These are phyloP conservation scores for Colletotrichum siamense DNA, from an alignment of 2,329 filamentous ascomycete species.

Conservation along the genomic window DNA sequence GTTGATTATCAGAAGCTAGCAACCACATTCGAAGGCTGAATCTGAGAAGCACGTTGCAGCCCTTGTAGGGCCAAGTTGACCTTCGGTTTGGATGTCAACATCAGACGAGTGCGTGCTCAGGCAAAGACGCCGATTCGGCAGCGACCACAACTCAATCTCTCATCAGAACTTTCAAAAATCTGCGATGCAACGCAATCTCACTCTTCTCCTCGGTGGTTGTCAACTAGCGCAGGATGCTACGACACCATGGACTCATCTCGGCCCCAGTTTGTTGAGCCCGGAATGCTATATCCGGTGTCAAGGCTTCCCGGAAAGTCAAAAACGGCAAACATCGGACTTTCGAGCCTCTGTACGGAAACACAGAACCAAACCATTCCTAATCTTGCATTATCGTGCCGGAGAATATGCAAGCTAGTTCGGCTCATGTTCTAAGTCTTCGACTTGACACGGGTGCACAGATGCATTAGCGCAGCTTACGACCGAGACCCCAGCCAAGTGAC, in stretches of 20 bases:
- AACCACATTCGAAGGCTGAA: fast-evolving
- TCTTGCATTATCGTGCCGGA: not conserved
- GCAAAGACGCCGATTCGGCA: not conserved
- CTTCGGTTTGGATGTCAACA: not conserved
- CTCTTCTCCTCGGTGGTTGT: not conserved
- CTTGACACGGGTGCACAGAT: not conserved
- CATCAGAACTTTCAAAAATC: not conserved
- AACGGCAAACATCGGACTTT: not conserved
- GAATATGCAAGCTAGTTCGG: not conserved
- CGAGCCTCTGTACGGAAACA: not conserved
- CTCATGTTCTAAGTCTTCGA: not conserved
- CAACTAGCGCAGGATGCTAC: not conserved
- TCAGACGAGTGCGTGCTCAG: not conserved
- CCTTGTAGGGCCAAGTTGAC: fast-evolving
- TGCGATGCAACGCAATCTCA: not conserved
- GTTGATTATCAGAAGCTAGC: fast-evolving
- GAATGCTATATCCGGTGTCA: not conserved
- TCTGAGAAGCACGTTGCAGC: not conserved
- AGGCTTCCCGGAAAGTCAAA: not conserved
- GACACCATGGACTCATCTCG: not conserved
- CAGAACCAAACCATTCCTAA: not conserved
- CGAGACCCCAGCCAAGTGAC: not conserved
- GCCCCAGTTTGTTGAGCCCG: not conserved
- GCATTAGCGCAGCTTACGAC: not conserved
- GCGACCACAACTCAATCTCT: not conserved